Base-by-base conservation (phyloP, 257 asterid genomes). In the Solanum paucissectum region DNA sequence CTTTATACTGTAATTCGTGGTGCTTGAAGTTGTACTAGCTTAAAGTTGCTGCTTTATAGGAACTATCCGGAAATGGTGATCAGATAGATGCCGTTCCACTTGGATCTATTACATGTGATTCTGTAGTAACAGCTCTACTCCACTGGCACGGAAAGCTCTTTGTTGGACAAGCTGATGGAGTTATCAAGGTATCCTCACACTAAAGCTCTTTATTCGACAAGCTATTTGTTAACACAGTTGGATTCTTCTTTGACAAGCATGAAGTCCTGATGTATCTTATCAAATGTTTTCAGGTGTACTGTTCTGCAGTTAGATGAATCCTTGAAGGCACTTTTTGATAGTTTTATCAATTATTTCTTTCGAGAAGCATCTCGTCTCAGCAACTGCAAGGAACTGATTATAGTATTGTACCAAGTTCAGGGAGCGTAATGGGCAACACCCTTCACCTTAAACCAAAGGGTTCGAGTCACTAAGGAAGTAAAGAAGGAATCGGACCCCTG, bases 121-220 rank as follows among this genome's bases (percentile, higher is more conserved):
- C 98, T 62, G 90, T 93, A 9, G 75, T 94, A 88, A 93, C 98
- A 29, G 86, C 93, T 87, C 91, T 96, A 44, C 9, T 90, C 86
- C 93, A 94, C 91, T 89, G 93, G 92, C 87, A 94, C 49, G 98
- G 95, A 90, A 96, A 94, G 91, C 92, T 96, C 62, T 90, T 93
- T 79, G 94, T 88, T 58, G 98, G 97, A 84, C 98, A 93, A 88
- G 95, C 98, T 74, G 94, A 96, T 89, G 82, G 91, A 88, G 90
- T 69, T 38, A 91, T 94, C 88, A 96, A 95, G 98, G 98, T 94
- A 73, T 20, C 18, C 49, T 34, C 32, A 10, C 29, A 3, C 69
- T 49, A 68, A 52, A 18, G 85, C 8, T 68, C 20, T 12, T 46
- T 44, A 12, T 25, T 68, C 16, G 21, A 32, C 40, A 40, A 74